Base-by-base conservation (phyloP, 1,284 basidiomycete species). In the Melampsora larici-populina region DNA sequence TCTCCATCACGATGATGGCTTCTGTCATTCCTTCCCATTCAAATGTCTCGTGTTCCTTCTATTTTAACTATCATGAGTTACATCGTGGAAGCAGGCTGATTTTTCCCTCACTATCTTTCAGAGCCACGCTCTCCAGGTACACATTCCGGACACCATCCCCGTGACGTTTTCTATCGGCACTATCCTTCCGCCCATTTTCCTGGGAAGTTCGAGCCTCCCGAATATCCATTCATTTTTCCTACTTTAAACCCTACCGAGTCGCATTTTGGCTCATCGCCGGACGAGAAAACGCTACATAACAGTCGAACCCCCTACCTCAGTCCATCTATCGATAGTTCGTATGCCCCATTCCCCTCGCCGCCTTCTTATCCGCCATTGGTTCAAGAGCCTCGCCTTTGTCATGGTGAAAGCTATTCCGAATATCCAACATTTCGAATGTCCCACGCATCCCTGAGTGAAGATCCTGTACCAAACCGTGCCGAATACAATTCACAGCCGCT, bases 381-480 rank as follows among this genome's bases (percentile, higher is more conserved):
- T 58, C 55, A 58, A 58, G 55, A 58, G 18, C 55, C 55, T 58
- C 55, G 55, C 26, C 26, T 58, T 58, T 58, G 55, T 15, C 3
- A 58, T 58, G 55, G 7, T 29, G 55, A 58, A 29, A 58, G 26
- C n/a, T 58, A 24, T n/a, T 58, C 55, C 26, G 55, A n/a, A 58
- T 58, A 58, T 58, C 55, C 55, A 17, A 29, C 55, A 4, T 58
- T 58, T 58, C 55, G 55, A 58, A 58, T 58, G 55, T 58, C 55
- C 7, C 55, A 58, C 26, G 55, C 55, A 24, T 24, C 55, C 26
- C 26, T 58, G n/a, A 58, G 26, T 29, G 55, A 58, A 58, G 26
- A 58, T 9, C 55, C 55, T 24, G 55, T 58, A 43, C 40, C 55
- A 6, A 58, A 7, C 55, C 26, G 55, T 18, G n/a, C 18, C 7